Evolutionary conservation across 2,329 filamentous ascomycete genomes (phyloP).

Genomic region (Xylariaceae sp.): DNA sequence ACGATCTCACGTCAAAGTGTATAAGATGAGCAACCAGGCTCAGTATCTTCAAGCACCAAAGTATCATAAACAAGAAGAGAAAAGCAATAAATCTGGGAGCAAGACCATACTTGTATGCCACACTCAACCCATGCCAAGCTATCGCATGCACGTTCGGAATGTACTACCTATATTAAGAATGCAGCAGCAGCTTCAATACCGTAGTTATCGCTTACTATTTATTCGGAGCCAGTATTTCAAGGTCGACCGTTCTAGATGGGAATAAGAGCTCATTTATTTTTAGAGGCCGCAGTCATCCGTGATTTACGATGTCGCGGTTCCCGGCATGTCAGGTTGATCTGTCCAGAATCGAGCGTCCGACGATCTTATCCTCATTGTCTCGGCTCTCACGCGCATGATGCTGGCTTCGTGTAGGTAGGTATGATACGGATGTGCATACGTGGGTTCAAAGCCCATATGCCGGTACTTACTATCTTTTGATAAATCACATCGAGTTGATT

Average conservation of each 20-base stretch:
- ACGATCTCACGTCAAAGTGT: background rate
- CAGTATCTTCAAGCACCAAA: background rate
- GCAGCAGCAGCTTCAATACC: background rate
- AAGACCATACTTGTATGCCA: constrained; percentile 11
- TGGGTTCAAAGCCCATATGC: no score
- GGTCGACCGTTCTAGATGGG: no score
- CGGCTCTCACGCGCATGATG: no score
- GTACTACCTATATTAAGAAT: constrained; percentile 14
- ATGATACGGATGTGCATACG: no score
- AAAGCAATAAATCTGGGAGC: constrained; percentile 3
- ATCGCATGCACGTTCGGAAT: constrained; percentile 7
- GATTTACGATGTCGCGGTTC: no score
- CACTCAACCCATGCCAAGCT: constrained; percentile 3
- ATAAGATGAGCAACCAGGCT: background rate
- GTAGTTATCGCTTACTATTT: background rate
- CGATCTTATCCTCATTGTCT: no score
- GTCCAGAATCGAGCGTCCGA: no score
- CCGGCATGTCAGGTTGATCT: no score
- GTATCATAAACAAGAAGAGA: background rate
- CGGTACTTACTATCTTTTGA: no score
- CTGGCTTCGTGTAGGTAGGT: no score
- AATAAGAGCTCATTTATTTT: background rate
- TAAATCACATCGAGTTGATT: no score
- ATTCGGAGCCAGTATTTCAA: no score
- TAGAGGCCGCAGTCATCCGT: background rate